phyloP scores from a whole-genome alignment of 1,284 basidiomycete genomes.

The Lentinula novae-zelandiae region DNA sequence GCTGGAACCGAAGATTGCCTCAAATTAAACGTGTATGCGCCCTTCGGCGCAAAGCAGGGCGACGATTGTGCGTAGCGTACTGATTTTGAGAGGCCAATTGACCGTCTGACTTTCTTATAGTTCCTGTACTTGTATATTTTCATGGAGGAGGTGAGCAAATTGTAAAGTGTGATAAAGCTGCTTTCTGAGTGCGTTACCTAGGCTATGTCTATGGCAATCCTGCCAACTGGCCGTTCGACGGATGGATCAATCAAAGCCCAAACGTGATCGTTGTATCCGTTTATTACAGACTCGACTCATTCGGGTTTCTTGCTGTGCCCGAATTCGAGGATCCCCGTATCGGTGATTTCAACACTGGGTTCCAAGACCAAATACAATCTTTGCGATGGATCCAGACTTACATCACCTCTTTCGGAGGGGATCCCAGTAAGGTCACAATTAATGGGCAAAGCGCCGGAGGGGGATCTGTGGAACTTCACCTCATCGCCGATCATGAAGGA shows the following conservation, averaged over 20 bases:
- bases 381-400: constrained; percentile 60
- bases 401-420: constrained; percentile 62
- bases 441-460: constrained; percentile 64
- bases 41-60: constrained; percentile 35
- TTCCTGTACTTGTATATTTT: constrained; percentile 43
- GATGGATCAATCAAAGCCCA: constrained; percentile 48
- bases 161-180: not conserved
- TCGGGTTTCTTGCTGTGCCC: constrained; percentile 49
- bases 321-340: constrained; percentile 35
- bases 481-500: constrained; percentile 39
- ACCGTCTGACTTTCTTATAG: not conserved
- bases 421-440: constrained; percentile 52
- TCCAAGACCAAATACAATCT: constrained; percentile 58
- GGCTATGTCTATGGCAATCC: constrained; percentile 57
- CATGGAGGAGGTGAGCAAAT: constrained; percentile 52
- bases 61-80: constrained; percentile 33
- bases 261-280: constrained; percentile 52
- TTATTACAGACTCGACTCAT: constrained; percentile 48
- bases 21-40: constrained; percentile 52
- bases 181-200: constrained; percentile 16
- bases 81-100: not conserved
- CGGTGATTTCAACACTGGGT: constrained; percentile 57
- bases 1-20: constrained; percentile 61
- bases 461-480: constrained; percentile 50
- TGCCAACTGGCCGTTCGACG: constrained; percentile 32